Conservation (phyloP, 192 early-diverging fungal species). For the Pilaira anomala region DNA sequence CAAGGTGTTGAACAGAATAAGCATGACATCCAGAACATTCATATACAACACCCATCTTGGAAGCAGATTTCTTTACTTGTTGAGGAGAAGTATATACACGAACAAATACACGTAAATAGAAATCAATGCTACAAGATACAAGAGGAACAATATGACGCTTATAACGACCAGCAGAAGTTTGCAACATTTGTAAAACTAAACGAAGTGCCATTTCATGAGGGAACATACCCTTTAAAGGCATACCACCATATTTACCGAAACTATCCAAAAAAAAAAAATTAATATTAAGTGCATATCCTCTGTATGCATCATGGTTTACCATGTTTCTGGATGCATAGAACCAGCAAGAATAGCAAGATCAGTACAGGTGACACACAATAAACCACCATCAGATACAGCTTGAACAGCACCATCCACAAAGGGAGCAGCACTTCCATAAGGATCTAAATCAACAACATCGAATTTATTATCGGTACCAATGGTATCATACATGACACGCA, state of each 20-base stretch:
- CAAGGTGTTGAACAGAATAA: slow-evolving; percentile 72
- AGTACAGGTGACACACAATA: slow-evolving; percentile 97
- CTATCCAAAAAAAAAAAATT: slow-evolving; percentile 37
- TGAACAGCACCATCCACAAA: slow-evolving; percentile 96
- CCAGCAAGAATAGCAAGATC: slow-evolving; percentile 94
- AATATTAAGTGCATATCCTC: neutral
- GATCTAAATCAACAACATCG: slow-evolving; percentile 93
- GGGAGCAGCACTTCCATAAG: slow-evolving; percentile 93
- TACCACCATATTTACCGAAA: slow-evolving; percentile 95
- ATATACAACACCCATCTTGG: slow-evolving; percentile 81
- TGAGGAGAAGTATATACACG: slow-evolving; percentile 73
- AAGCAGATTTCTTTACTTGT: slow-evolving; percentile 74
- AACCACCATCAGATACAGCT: slow-evolving; percentile 76
- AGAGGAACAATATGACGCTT: slow-evolving; percentile 84
- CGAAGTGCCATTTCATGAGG: slow-evolving; percentile 96
- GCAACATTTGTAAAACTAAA: slow-evolving; percentile 79
- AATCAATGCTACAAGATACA: slow-evolving; percentile 93
- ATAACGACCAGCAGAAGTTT: slow-evolving; percentile 82
- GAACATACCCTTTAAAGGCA: slow-evolving; percentile 81
- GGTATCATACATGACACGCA: slow-evolving; percentile 72
- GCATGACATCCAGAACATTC: slow-evolving; percentile 81
- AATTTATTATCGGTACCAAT: slow-evolving; percentile 55
- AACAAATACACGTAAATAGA: slow-evolving; percentile 96
- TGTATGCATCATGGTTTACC: slow-evolving; percentile 43
- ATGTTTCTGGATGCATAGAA: slow-evolving; percentile 80